A percentile compares a stretch with the other conserved stretches of the same genome.
Evolutionary conservation across 164 flowering plant genomes (phyloP).

Genomic region (Nymphaea colorata): DNA sequence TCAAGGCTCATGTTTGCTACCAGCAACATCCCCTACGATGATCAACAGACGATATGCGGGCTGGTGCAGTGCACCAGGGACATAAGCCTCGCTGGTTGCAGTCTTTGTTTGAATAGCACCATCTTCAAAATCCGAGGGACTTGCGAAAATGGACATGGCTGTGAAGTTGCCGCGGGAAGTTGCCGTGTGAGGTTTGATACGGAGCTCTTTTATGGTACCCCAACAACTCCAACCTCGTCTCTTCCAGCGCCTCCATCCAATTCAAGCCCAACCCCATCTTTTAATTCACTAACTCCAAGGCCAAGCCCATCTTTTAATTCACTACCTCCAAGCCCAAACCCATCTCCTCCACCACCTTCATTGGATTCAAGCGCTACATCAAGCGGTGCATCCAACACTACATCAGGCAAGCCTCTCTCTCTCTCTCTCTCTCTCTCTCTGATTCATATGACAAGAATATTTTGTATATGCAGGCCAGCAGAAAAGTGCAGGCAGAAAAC

Average conservation of each 20-base stretch:
- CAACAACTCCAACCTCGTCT: background rate
- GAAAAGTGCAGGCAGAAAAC: too few relatives aligned
- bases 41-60: background rate
- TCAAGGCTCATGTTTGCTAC: background rate
- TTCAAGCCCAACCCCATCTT: background rate
- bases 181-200: constrained; percentile 3
- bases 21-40: background rate
- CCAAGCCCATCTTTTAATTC: too few relatives aligned
- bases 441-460: too few relatives aligned
- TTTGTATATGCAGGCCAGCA: too few relatives aligned
- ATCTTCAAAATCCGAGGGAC: background rate
- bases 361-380: too few relatives aligned
- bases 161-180: constrained; percentile 1
- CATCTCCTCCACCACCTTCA: too few relatives aligned
- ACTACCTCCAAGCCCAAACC: too few relatives aligned
- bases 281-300: too few relatives aligned
- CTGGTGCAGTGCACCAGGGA: constrained; percentile 6
- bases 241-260: background rate
- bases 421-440: too few relatives aligned
- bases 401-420: too few relatives aligned
- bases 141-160: background rate
- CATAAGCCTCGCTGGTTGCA: background rate
- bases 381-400: too few relatives aligned
- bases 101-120: background rate
- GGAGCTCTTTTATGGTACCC: background rate